These are phyloP conservation scores for Candida cerambycidarum DNA, from an alignment of 805 yeast species.

Conservation along the genomic window DNA sequence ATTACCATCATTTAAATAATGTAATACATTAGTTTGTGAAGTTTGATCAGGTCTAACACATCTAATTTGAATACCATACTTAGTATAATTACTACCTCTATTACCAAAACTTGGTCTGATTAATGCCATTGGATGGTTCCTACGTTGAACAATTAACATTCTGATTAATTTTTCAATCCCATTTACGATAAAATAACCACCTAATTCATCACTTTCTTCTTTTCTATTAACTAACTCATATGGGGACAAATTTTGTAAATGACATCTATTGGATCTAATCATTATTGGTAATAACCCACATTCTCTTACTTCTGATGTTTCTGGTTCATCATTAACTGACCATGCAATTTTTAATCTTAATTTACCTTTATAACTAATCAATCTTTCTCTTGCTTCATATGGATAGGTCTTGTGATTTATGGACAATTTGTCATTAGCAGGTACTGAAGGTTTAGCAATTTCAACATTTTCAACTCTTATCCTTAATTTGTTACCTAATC, in stretches of 20 bases:
- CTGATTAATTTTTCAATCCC: conserved; percentile 96
- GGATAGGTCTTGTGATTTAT: conserved; percentile 80
- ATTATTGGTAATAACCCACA: conserved; percentile 90
- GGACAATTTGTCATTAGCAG: conserved; percentile 69
- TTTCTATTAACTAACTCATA: conserved; percentile 69
- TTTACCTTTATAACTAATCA: conserved; percentile 77
- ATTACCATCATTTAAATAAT: conserved; percentile 92
- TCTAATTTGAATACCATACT: conserved; percentile 91
- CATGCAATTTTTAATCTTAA: conserved; percentile 77
- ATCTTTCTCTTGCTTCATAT: conserved; percentile 80
- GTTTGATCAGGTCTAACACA: conserved; percentile 96
- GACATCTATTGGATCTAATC: conserved; percentile 90
- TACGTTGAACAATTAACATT: conserved; percentile 95
- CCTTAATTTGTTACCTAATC: conserved; percentile 80
- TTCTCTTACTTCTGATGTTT: conserved; percentile 76
- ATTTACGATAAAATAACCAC: conserved; percentile 94
- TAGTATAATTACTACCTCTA: conserved; percentile 88
- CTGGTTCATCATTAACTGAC: conserved; percentile 87
- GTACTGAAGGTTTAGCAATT: conserved; percentile 78
- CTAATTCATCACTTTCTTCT: conserved; percentile 94
- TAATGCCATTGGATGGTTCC: conserved; percentile 98
- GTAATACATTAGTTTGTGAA: conserved; percentile 96
- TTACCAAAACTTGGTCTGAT: conserved; percentile 91
- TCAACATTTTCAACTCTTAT: conserved; percentile 89
- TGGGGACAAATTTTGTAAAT: conserved; percentile 81